Conservation (phyloP, 1,284 basidiomycete genomes). For the Cerioporus squamosus region DNA sequence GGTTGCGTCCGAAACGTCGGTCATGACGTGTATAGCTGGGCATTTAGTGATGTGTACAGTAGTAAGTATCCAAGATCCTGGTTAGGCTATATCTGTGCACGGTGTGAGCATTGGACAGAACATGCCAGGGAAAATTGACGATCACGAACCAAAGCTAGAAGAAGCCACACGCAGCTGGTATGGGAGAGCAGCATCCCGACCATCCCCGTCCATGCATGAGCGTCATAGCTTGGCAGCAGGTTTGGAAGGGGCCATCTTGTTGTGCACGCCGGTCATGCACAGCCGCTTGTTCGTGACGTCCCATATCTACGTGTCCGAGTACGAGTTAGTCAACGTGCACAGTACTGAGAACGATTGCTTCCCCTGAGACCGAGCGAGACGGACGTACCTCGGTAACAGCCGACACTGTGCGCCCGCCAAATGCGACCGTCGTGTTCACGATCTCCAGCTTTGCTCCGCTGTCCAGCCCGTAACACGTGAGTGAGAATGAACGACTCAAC, state of each 20-base stretch:
- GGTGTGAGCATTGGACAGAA: too few relatives aligned
- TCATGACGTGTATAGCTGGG: too few relatives aligned
- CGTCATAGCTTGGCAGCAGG: not conserved
- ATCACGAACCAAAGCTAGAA: too few relatives aligned
- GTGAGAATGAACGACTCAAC: too few relatives aligned
- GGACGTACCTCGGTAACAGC: slow-evolving; percentile 2
- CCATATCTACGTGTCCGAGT: slow-evolving; percentile 1
- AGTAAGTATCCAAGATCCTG: too few relatives aligned
- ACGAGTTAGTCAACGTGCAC: not conserved
- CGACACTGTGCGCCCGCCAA: slow-evolving; percentile 10
- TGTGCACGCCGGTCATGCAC: slow-evolving; percentile 9
- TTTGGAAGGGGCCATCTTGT: slow-evolving; percentile 6
- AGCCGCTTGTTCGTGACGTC: slow-evolving; percentile 5
- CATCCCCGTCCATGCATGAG: not conserved
- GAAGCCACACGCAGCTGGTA: too few relatives aligned
- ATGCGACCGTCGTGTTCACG: slow-evolving; percentile 8
- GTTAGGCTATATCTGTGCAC: too few relatives aligned
- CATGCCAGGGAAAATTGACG: too few relatives aligned
- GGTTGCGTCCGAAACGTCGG: too few relatives aligned
- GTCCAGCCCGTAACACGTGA: not conserved
- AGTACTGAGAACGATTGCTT: too few relatives aligned
- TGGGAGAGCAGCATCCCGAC: too few relatives aligned
- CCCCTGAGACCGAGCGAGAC: not conserved
- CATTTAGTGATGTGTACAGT: too few relatives aligned
- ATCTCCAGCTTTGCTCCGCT: slow-evolving; percentile 12